phyloP scores from a whole-genome alignment of 2,329 filamentous ascomycete genomes.

The Ceratocystis lukuohia region DNA sequence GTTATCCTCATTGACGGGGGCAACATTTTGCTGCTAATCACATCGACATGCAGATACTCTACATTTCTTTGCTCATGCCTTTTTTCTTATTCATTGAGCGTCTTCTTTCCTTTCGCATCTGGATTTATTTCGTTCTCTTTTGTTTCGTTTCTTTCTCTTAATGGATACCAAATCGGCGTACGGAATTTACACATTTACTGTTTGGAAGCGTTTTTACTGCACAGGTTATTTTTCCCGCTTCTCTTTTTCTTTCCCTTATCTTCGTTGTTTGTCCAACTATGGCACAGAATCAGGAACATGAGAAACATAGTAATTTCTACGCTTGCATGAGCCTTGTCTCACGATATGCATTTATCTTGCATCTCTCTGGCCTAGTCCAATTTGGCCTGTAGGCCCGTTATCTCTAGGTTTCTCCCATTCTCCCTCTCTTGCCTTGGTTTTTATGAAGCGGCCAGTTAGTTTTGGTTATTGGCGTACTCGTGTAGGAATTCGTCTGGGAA shows the following conservation, averaged over 20 bases:
- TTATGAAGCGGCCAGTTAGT: background rate
- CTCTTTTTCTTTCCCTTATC: background rate
- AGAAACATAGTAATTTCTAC: no score
- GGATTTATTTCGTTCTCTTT: background rate
- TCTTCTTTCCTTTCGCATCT: background rate
- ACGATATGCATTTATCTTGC: background rate
- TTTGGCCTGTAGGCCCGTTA: background rate
- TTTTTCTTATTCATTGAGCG: background rate
- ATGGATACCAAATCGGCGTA: slow-evolving; percentile 17
- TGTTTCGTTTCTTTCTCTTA: slow-evolving; percentile 11
- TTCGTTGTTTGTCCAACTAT: background rate
- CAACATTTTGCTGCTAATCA: background rate
- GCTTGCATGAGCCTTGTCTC: no score
- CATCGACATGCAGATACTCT: background rate
- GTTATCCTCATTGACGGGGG: background rate
- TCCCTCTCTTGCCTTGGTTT: background rate
- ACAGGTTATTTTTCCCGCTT: background rate
- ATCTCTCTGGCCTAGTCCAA: background rate
- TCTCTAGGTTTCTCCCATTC: background rate
- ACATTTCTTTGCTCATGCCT: background rate
- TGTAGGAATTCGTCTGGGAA: background rate
- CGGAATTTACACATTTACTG: slow-evolving; percentile 1
- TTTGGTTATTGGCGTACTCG: background rate
- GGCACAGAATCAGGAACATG: background rate
- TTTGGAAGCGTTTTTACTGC: slow-evolving; percentile 9